These are phyloP conservation scores for Fusarium poae DNA, from an alignment of 2,329 filamentous ascomycete species.

Conservation along the genomic window DNA sequence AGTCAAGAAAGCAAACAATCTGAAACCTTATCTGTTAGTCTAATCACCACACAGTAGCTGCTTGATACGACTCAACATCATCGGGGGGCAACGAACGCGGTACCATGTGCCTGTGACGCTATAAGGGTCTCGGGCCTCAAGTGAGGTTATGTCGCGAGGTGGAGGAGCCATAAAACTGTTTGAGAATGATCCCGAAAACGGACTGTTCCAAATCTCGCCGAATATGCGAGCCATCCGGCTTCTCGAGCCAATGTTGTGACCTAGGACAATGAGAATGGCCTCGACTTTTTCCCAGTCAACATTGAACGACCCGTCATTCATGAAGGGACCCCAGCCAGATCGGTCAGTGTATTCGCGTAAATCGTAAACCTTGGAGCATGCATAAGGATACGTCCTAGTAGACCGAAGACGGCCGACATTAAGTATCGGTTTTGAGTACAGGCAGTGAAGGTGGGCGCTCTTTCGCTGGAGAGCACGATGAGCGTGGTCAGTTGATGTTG, in stretches of 20 bases:
- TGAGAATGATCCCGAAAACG: constrained; percentile 69
- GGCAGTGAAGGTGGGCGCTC: constrained; percentile 77
- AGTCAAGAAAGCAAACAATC: constrained; percentile 70
- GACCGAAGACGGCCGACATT: constrained; percentile 54
- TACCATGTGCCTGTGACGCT: constrained; percentile 79
- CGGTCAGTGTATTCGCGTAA: constrained; percentile 73
- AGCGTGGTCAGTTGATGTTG: constrained; percentile 17
- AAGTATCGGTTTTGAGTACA: constrained; percentile 73
- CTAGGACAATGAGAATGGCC: constrained; percentile 77
- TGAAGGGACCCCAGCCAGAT: constrained; percentile 79
- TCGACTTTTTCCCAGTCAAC: constrained; percentile 88
- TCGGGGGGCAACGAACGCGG: constrained; percentile 62
- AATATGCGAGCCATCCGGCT: constrained; percentile 62
- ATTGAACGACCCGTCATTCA: constrained; percentile 68
- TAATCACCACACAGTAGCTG: not conserved
- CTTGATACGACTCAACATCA: not conserved
- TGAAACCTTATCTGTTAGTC: constrained; percentile 45
- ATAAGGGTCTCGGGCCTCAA: constrained; percentile 75
- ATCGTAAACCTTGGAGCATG: constrained; percentile 79
- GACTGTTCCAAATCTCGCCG: constrained; percentile 65
- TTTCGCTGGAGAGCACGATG: constrained; percentile 64
- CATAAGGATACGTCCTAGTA: constrained; percentile 67
- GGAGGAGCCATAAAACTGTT: constrained; percentile 61
- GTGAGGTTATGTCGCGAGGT: constrained; percentile 54
- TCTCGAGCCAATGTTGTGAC: constrained; percentile 69